Base-by-base conservation (phyloP, 345 rosid species). In the Gossypium mustelinum region DNA sequence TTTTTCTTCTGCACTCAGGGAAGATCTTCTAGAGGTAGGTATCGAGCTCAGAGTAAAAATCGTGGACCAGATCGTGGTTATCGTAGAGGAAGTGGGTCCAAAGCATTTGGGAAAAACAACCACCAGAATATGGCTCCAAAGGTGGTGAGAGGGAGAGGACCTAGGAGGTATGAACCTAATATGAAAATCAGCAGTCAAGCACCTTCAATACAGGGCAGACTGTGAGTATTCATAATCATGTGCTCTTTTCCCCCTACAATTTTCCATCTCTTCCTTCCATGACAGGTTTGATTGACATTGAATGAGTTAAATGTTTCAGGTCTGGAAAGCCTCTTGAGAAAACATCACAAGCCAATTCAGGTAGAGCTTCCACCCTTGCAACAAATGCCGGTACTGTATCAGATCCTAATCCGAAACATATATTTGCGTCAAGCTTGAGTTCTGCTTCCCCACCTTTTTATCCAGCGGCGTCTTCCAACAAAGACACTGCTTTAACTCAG, bases 381-480 rank as follows among this genome's bases (percentile, higher is more conserved):
- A 73, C 83, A 73, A 88, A 78, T 79, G 17, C 74, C 45, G 90
- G 86, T 74, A 66, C 84, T 79, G 87, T 83, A 80, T 61, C 79
- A 12, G 79, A 68, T 77, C 79, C 84, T 72, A 75, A 78, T 47
- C 87, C 76, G 85, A 91, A 80, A 78, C 81, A 87, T 72, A 76
- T 81, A 24, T 74, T 81, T 63, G 92, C 92, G 11, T 94, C 98
- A 0, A 88, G 91, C 79, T 82, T 94, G 86, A 94, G 80, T 83
- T 92, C 94, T 81, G 94, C 97, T 77, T 92, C 98, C 84, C 98
- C 97, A 73, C 98, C 98, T 43, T 94, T 92, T 77, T 92, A 92
- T 82, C 98, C 98, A 50, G 87, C 98, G 8, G 89, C 89, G 47
- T 84, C 97, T 67, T 84, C 94, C 63, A 86, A 70, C 62, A 92